Percentiles rank a stretch among this genome's conserved stretches.
phyloP scores from a whole-genome alignment of 768 basidiomycete genomes.

The Daedalea quercina region DNA sequence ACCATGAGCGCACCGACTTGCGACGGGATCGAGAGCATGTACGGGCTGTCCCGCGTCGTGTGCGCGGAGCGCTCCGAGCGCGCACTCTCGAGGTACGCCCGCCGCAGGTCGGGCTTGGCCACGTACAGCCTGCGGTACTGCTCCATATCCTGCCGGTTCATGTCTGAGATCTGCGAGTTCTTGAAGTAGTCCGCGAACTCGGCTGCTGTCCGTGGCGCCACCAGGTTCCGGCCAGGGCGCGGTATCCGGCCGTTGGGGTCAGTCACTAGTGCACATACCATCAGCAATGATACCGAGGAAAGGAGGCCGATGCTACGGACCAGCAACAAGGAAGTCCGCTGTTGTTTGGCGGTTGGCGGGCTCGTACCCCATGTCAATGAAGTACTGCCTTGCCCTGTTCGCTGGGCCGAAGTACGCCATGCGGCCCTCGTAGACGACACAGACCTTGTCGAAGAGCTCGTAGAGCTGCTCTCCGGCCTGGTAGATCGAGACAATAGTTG shows the following conservation, averaged over 20 bases:
- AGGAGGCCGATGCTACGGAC: slow-evolving; percentile 14
- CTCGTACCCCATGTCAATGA: slow-evolving; percentile 59
- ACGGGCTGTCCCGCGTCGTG: slow-evolving; percentile 33
- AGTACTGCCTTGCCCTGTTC: slow-evolving; percentile 58
- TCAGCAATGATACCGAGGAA: neutral
- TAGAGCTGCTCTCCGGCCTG: slow-evolving; percentile 72
- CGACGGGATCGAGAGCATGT: slow-evolving; percentile 27
- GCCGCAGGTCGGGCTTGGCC: slow-evolving; percentile 35
- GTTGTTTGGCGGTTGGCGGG: slow-evolving; percentile 52
- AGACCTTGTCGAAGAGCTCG: slow-evolving; percentile 71
- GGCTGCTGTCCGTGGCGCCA: slow-evolving; percentile 44
- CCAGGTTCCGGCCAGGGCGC: slow-evolving; percentile 31
- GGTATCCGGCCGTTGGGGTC: slow-evolving; percentile 54
- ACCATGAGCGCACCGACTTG: slow-evolving; percentile 29
- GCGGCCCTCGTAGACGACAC: slow-evolving; percentile 66
- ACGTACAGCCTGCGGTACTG: slow-evolving; percentile 38
- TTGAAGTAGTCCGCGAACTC: slow-evolving; percentile 43
- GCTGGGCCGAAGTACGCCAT: slow-evolving; percentile 75
- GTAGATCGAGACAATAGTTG: slow-evolving; percentile 79
- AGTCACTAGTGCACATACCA: slow-evolving; percentile 34
- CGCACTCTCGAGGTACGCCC: slow-evolving; percentile 42
- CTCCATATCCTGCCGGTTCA: slow-evolving; percentile 41
- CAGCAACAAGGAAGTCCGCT: slow-evolving; percentile 49
- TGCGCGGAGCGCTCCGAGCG: slow-evolving; percentile 42
- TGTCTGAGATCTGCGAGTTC: slow-evolving; percentile 30